A percentile compares a stretch with the other conserved stretches of the same genome.
phyloP scores from a whole-genome alignment of 192 early-diverging fungal species.

The Phlyctochytrium arcticum region DNA sequence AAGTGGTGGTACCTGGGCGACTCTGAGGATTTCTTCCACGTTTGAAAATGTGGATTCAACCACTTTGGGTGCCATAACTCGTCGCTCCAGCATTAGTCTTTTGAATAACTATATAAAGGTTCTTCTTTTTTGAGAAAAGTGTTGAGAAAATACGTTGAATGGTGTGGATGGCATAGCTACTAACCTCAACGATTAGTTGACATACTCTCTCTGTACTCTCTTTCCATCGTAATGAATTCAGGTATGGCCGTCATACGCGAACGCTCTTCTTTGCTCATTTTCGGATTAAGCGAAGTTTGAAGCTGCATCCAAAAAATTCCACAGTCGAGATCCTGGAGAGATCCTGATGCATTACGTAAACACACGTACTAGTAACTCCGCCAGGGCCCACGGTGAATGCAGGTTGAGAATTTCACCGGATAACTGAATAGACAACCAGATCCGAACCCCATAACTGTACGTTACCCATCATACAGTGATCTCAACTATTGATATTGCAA shows the following conservation, averaged over 20 bases:
- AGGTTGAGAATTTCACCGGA: too few relatives aligned
- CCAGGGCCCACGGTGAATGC: too few relatives aligned
- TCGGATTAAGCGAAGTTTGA: too few relatives aligned
- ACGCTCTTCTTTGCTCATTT: constrained; percentile 30
- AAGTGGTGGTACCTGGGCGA: constrained; percentile 35
- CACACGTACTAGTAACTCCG: too few relatives aligned
- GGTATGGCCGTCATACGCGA: constrained; percentile 40
- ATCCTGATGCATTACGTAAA: too few relatives aligned
- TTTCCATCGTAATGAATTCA: constrained; percentile 48
- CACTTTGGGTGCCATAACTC: constrained; percentile 28
- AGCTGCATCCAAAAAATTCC: too few relatives aligned
- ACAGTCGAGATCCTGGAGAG: too few relatives aligned
- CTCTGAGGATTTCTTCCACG: constrained; percentile 38
- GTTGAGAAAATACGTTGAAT: background rate
- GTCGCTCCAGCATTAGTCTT: constrained; percentile 36
- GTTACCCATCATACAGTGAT: too few relatives aligned
- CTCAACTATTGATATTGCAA: too few relatives aligned
- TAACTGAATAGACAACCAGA: too few relatives aligned
- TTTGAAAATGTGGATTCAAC: constrained; percentile 45
- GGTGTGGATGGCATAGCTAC: background rate
- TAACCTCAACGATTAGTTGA: constrained; percentile 47
- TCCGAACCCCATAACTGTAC: too few relatives aligned
- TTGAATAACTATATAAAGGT: constrained; percentile 37
- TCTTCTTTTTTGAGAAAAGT: too few relatives aligned
- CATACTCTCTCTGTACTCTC: constrained; percentile 50